Evolutionary conservation across 805 yeast genomes (phyloP).

Genomic region (Lipomyces mesembrius): DNA sequence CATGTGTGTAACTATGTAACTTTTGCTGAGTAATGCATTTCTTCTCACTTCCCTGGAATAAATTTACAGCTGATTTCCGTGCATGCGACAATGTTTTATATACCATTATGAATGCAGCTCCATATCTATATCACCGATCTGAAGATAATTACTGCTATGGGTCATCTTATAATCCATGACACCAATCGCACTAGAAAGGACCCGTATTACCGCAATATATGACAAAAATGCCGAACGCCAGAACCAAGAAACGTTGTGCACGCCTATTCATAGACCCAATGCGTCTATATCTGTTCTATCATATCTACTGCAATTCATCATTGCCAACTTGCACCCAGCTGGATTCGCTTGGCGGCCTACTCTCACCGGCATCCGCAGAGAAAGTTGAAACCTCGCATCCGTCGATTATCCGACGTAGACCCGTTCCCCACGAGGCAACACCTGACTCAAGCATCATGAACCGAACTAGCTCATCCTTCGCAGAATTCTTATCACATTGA

Average conservation of each 20-base stretch:
- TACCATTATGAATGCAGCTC: neutral
- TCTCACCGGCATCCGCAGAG: neutral
- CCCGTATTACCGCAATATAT: neutral
- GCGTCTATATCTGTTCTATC: neutral
- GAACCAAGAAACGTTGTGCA: neutral
- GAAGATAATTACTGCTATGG: neutral
- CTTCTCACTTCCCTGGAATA: too few species aligned
- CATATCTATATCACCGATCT: neutral
- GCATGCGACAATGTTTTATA: too few species aligned
- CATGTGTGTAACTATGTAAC: neutral
- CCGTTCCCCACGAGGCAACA: constrained; percentile 37
- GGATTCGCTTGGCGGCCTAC: constrained; percentile 17
- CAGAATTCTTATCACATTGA: constrained; percentile 13
- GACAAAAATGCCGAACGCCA: neutral
- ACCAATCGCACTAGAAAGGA: neutral
- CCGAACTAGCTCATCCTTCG: constrained; percentile 20
- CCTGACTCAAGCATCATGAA: constrained; percentile 34
- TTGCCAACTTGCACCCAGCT: constrained; percentile 17
- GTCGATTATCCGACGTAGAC: constrained; percentile 27
- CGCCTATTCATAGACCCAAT: neutral
- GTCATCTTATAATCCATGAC: neutral
- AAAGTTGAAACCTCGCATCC: constrained; percentile 12
- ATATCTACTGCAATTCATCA: neutral
- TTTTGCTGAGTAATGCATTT: neutral
- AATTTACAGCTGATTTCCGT: too few species aligned